phyloP scores from a whole-genome alignment of 2,329 filamentous ascomycete genomes.

The Mollisiaceae sp. region DNA sequence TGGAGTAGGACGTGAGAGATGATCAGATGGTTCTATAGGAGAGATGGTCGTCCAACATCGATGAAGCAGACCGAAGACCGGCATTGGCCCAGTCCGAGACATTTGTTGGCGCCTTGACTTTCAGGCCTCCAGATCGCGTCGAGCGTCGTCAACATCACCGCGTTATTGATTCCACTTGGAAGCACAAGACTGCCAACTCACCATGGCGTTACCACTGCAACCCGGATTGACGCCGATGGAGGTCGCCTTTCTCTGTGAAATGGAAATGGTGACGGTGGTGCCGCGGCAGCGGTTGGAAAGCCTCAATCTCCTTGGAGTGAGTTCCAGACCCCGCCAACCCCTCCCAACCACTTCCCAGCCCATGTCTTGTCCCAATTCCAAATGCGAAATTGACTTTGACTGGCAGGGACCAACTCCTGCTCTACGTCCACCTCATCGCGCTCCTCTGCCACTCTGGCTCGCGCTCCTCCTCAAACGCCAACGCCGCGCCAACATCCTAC shows the following conservation, averaged over 20 bases:
- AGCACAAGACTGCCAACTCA: slow-evolving; percentile 13
- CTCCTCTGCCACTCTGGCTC: slow-evolving; percentile 87
- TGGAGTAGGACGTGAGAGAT: neutral
- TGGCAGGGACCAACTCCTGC: slow-evolving; percentile 75
- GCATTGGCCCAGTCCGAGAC: neutral
- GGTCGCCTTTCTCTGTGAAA: slow-evolving; percentile 93
- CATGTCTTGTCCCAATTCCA: slow-evolving; percentile 5
- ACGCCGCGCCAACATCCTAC: slow-evolving; percentile 87
- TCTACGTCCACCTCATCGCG: slow-evolving; percentile 81
- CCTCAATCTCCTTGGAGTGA: slow-evolving; percentile 83
- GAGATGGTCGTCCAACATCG: neutral
- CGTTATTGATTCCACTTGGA: slow-evolving; percentile 20
- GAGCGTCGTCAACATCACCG: slow-evolving; percentile 21
- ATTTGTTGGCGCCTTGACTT: neutral
- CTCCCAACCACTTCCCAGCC: slow-evolving; percentile 24
- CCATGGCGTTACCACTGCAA: slow-evolving; percentile 43
- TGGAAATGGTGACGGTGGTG: slow-evolving; percentile 93
- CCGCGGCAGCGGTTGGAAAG: slow-evolving; percentile 88
- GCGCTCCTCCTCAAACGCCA: slow-evolving; percentile 94
- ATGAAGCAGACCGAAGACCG: neutral
- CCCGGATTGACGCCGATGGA: slow-evolving; percentile 78
- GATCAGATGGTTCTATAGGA: neutral
- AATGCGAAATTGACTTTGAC: slow-evolving; percentile 59
- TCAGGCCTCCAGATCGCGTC: neutral
- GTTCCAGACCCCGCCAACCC: slow-evolving; percentile 48